Evolutionary conservation across 441 rosid genomes (phyloP).

Genomic region (Daphne laureola): DNA sequence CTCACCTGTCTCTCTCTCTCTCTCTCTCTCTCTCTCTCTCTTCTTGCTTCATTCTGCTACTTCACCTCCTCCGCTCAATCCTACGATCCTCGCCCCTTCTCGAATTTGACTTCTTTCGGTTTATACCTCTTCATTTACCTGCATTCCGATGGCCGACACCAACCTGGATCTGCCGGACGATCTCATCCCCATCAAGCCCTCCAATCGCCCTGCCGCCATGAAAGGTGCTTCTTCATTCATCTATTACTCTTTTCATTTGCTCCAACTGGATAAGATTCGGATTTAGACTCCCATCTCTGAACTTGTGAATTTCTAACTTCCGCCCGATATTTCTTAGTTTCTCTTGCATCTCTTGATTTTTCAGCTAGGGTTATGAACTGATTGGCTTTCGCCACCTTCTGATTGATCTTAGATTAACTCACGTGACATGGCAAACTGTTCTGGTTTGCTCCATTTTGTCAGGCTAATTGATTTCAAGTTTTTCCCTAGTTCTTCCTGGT

Average conservation of each 20-base stretch:
- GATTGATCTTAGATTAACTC: too few relatives aligned
- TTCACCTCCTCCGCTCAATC: background rate
- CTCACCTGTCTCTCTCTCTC: background rate
- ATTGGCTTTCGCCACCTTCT: background rate
- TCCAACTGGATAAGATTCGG: constrained; percentile 7
- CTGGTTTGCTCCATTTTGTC: too few relatives aligned
- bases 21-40: background rate
- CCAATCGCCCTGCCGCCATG: constrained; percentile 39
- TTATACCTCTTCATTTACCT: background rate
- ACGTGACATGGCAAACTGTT: too few relatives aligned
- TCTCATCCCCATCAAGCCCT: constrained; percentile 49
- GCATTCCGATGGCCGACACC: constrained; percentile 46
- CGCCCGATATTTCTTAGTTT: background rate
- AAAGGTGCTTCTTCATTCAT: constrained; percentile 34
- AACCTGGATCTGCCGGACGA: constrained; percentile 81
- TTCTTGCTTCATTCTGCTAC: constrained; percentile 3
- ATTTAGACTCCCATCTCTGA: constrained; percentile 8
- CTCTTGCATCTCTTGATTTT: background rate
- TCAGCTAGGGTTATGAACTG: constrained; percentile 10
- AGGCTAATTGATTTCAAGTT: too few relatives aligned
- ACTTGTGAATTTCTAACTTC: constrained; percentile 9
- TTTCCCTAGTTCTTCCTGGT: too few relatives aligned
- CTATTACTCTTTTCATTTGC: background rate
- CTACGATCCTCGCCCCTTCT: constrained; percentile 4
- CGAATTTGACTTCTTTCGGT: constrained; percentile 11